Conservation (phyloP, 116 monocot genomes). For the Trichopus zeylanicus region DNA sequence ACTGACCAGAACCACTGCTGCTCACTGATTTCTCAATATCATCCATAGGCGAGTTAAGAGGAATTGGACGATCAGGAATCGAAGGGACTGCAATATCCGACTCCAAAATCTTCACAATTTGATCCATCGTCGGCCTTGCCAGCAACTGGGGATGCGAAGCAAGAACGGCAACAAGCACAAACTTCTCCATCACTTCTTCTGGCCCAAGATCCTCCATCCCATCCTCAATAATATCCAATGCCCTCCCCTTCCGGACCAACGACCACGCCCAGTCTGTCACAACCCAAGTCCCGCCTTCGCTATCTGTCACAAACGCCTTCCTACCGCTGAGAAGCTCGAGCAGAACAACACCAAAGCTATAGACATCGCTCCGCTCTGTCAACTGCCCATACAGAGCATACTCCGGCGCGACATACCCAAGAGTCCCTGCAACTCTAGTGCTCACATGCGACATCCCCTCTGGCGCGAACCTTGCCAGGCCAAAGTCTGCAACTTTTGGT, state of each 20-base stretch:
- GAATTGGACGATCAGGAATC: constrained; percentile 69
- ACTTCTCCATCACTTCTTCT: constrained; percentile 66
- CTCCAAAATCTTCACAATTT: constrained; percentile 72
- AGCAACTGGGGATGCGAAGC: constrained; percentile 80
- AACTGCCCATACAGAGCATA: constrained; percentile 87
- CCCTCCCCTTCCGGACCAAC: constrained; percentile 42
- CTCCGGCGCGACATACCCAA: constrained; percentile 90
- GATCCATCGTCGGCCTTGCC: constrained; percentile 86
- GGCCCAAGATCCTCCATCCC: constrained; percentile 65
- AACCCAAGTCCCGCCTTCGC: constrained; percentile 30
- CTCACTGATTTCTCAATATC: constrained; percentile 77
- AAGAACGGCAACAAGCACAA: constrained; percentile 67
- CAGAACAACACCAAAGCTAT: constrained; percentile 78
- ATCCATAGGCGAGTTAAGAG: constrained; percentile 41
- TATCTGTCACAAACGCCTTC: constrained; percentile 51
- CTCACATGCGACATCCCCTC: constrained; percentile 82
- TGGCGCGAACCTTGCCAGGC: constrained; percentile 73
- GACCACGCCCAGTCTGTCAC: constrained; percentile 89
- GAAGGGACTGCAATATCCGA: constrained; percentile 30
- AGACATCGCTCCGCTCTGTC: constrained; percentile 86
- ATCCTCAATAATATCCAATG: constrained; percentile 62
- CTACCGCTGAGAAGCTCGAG: constrained; percentile 90
- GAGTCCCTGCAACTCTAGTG: constrained; percentile 82
- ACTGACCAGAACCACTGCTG: constrained; percentile 60
- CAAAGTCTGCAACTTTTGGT: constrained; percentile 83